Base-by-base conservation (phyloP, 2,329 filamentous ascomycete genomes). In the Aspergillus nomiae region DNA sequence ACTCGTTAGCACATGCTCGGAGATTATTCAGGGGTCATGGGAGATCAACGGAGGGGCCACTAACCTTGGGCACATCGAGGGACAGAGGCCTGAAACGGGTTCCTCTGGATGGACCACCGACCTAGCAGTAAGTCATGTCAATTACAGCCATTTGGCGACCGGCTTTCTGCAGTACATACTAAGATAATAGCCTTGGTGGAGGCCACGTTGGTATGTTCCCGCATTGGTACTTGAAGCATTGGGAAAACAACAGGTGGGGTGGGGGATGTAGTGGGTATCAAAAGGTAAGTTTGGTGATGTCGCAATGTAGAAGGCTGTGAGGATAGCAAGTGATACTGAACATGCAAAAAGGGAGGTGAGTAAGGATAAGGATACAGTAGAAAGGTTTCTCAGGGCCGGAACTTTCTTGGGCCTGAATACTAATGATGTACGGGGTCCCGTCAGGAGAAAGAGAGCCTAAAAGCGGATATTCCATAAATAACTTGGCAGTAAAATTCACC, bases 1-100 rank as follows among this genome's bases (percentile, higher is more conserved):
- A 26, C 24, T 56, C 45, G 55, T 43, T 53, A 32, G 46, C 41
- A 56, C 30, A 51, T 53, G 48, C 28, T 30, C 58, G 41, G 41
- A 56, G 41, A 58, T 61, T 30, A 41, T 45, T 55, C 50, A 55
- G 38, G 41, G 57, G 45, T 57, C 26, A 45, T 53, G 53, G 54
- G 38, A 28, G 51, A 21, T 54, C 51, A n/a, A 63, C 59, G 63
- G 46, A 63, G 65, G 63, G 58, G 57, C 45, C 19, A 78, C 81
- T 65, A 80, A 94, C 92, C 89, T 98, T 98, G 72, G 95, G 95
- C 61, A 97, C 86, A 82, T 99, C 95, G 73, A 98, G 90, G 61
- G 93, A 97, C 70, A 99, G 86, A 72, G 95, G 95, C 71, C 95
- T 88, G 83, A 98, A 98, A 70, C 95, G 89, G 66, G 95, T 99